Evolutionary conservation across 345 rosid genomes (phyloP), one percentile per base, ranked within the genome.

Genomic region (Salix brachista): DNA sequence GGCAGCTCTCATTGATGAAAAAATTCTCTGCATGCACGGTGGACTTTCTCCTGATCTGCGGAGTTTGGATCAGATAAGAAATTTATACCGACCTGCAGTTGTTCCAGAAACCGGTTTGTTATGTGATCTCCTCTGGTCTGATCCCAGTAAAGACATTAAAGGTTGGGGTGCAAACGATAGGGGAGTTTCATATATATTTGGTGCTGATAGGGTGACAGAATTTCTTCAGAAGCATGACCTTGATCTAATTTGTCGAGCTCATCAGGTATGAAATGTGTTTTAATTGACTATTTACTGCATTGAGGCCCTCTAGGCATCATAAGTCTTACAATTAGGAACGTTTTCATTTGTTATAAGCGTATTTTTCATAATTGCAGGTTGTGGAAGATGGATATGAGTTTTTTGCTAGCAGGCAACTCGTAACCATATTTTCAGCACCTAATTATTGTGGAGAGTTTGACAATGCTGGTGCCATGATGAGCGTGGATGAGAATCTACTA

Each of bases 71-170:
- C 83, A 81, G 71, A 81, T 81, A 46, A 60, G 67, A 46, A 77
- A 73, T 26, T 48, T 81, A 26, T 69, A 6, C 1, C 74, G 83
- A 37, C 83, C 83, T 18, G 21, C 75, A 25, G 73, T 1, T 25
- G 70, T 81, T 68, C 74, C 80, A 0, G 83, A 72, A 4, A 17
- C 65, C 17, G 83, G 83, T 34, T 72, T 81, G 71, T 68, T 81
- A 42, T 81, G 83, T 77, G 83, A 81, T 77, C 77, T 81, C 34
- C 71, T 81, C 12, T 81, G 83, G 83, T 77, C 83, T 61, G 83
- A 81, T 81, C 83, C 80, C n/a, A 58, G 77, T 64, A 67, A 19
- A 52, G 80, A 81, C 9, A 68, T 77, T 61, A 65, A 42, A 72
- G 83, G 83, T 67, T 81, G 83, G 83, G 83, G 78, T 5, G 2